A percentile compares a stretch with the other conserved stretches of the same genome.
phyloP scores from a whole-genome alignment of 306 rosid species.

The Sindora glabra region DNA sequence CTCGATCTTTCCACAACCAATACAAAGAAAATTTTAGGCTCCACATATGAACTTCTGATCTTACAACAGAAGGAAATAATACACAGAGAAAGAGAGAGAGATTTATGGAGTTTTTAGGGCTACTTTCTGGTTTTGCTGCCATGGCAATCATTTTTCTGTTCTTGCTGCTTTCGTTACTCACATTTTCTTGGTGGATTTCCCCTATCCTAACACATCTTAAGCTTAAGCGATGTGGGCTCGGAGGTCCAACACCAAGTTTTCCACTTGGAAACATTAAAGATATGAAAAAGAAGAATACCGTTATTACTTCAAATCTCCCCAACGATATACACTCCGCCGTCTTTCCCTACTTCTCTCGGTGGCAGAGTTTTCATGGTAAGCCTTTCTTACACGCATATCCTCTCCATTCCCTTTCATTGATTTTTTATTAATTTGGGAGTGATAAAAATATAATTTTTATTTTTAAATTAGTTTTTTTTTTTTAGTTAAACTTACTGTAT shows the following conservation, averaged over 20 bases:
- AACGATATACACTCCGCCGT: slow-evolving; percentile 65
- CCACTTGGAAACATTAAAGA: slow-evolving; percentile 72
- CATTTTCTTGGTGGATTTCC: slow-evolving; percentile 51
- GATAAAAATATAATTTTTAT: too few species aligned
- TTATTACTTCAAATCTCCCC: slow-evolving; percentile 9
- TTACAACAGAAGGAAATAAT: too few species aligned
- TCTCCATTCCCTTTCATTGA: too few species aligned
- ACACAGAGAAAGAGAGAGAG: not conserved
- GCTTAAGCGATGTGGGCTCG: slow-evolving; percentile 55
- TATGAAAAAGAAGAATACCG: slow-evolving; percentile 36
- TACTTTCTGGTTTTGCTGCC: not conserved
- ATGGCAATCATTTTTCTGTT: slow-evolving; percentile 8
- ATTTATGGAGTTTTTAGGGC: slow-evolving; percentile 10
- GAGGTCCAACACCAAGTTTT: slow-evolving; percentile 68
- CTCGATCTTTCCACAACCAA: too few species aligned
- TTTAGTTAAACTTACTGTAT: too few species aligned
- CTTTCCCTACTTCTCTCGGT: slow-evolving; percentile 58
- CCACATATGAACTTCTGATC: too few species aligned
- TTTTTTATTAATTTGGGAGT: too few species aligned
- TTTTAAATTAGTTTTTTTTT: too few species aligned
- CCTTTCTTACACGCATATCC: too few species aligned
- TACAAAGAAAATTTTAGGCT: too few species aligned
- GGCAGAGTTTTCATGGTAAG: slow-evolving; percentile 67
- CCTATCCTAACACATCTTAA: slow-evolving; percentile 34
- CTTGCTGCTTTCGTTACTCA: slow-evolving; percentile 18